Base-by-base conservation (phyloP, 805 yeast species). In the Suhomyces sp. region DNA sequence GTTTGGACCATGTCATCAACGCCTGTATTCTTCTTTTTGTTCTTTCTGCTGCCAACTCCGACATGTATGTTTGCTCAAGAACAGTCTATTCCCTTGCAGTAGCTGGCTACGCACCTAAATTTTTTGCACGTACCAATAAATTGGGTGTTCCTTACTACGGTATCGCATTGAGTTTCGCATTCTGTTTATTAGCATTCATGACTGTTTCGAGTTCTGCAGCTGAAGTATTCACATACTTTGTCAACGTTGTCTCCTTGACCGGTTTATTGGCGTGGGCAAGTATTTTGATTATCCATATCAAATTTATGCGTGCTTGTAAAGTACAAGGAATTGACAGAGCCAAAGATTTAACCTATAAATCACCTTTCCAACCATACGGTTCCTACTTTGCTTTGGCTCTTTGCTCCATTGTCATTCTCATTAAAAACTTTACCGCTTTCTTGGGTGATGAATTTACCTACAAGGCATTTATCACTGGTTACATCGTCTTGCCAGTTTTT, bases 21-120 rank as follows among this genome's bases (percentile, higher is more conserved):
- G 93, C 85, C 2, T 84, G 89, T 66, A 86, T 90, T 58, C 69
- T 90, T 62, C 69, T 87, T 40, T 86, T 88, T 57, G 91, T 89
- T 53, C 80, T 88, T 64, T 86, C 93, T 9, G 96, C 96, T 44
- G 85, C 88, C 9, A 89, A 87, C 71, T 85, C 91, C 2, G 91
- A 85, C 68, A 75, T 88, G 62, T 87, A 86, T 69, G 84, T 85
- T 64, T 87, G 88, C 25, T 82, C 94, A 19, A 80, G 96, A 77
- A 82, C 87, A 9, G 71, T 86, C 17, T 87, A 86, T 63, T 87
- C 88, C 35, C 72, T 89, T 57, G 80, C 94, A 1, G 79, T 82
- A 48, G 86, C 85, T 59, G 88, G 89, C 6, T 83, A 83, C 63
- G 91, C 93, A 9, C 94, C 94, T 57, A 75, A 70, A 57, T 62